These are phyloP conservation scores for Trichosporon faecale DNA, from an alignment of 1,284 basidiomycete genomes.

Conservation along the genomic window DNA sequence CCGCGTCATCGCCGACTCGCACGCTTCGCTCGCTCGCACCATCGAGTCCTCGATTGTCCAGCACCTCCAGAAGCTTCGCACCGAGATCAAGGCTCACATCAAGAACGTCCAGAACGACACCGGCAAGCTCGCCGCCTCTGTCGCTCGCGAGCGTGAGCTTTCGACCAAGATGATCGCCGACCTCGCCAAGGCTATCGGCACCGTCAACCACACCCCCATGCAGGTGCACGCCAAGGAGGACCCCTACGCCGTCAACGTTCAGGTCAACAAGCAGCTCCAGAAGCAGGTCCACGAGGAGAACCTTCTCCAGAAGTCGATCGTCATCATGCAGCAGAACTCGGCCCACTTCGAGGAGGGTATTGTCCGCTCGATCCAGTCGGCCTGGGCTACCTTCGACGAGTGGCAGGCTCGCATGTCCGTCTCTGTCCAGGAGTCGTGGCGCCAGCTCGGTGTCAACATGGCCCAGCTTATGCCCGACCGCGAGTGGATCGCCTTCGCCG, in stretches of 20 bases:
- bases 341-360: slow-evolving; percentile 97
- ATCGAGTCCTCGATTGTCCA: slow-evolving; percentile 97
- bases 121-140: slow-evolving; percentile 86
- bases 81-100: slow-evolving; percentile 94
- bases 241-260: slow-evolving; percentile 75
- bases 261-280: slow-evolving; percentile 81
- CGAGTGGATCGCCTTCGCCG: slow-evolving; percentile 96
- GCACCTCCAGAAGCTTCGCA: slow-evolving; percentile 88
- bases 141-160: slow-evolving; percentile 89
- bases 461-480: slow-evolving; percentile 80
- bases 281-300: slow-evolving; percentile 97
- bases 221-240: slow-evolving; percentile 76
- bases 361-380: slow-evolving; percentile 89
- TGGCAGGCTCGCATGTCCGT: slow-evolving; percentile 86
- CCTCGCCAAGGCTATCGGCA: slow-evolving; percentile 78
- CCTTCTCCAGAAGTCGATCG: slow-evolving; percentile 94
- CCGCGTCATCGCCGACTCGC: slow-evolving; percentile 88
- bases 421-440: slow-evolving; percentile 78
- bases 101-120: slow-evolving; percentile 99
- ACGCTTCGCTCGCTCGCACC: slow-evolving; percentile 92
- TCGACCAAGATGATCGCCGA: slow-evolving; percentile 85
- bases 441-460: slow-evolving; percentile 72
- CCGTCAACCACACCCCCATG: slow-evolving; percentile 95
- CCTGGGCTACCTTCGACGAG: slow-evolving; percentile 96
- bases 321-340: slow-evolving; percentile 98